Conservation (phyloP, 108 stramenopile genomes). For the Schizochytrium sp. region DNA sequence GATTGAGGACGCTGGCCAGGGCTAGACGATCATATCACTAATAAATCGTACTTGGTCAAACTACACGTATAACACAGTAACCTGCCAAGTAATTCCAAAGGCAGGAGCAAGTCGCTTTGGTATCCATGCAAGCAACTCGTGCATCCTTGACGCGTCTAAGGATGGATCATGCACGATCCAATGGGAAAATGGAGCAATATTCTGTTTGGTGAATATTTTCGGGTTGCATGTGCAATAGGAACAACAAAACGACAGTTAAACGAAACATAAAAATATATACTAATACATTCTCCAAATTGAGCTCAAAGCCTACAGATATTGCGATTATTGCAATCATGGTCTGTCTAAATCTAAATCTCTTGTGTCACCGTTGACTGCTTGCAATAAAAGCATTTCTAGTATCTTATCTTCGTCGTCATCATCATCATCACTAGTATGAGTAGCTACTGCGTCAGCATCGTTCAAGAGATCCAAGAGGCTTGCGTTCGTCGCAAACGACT, state of each 20-base stretch:
- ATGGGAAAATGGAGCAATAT: constrained; percentile 36
- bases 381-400: constrained; percentile 31
- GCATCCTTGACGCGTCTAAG: constrained; percentile 12
- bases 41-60: background rate
- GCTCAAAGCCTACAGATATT: background rate
- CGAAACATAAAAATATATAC: background rate
- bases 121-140: constrained; percentile 18
- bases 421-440: background rate
- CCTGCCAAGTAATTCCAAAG: constrained; percentile 42
- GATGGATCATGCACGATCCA: constrained; percentile 54
- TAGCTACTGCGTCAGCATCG: background rate
- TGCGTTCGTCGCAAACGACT: background rate
- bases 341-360: background rate
- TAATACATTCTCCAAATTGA: background rate
- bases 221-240: constrained; percentile 16
- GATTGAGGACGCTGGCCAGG: background rate
- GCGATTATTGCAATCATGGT: background rate
- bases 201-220: constrained; percentile 55
- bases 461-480: background rate
- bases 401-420: constrained; percentile 22
- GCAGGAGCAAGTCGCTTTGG: background rate
- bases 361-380: background rate
- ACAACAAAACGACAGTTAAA: background rate
- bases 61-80: background rate
- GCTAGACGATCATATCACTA: background rate